phyloP scores from a whole-genome alignment of 164 flowering plant genomes.

The Kingdonia uniflora region DNA sequence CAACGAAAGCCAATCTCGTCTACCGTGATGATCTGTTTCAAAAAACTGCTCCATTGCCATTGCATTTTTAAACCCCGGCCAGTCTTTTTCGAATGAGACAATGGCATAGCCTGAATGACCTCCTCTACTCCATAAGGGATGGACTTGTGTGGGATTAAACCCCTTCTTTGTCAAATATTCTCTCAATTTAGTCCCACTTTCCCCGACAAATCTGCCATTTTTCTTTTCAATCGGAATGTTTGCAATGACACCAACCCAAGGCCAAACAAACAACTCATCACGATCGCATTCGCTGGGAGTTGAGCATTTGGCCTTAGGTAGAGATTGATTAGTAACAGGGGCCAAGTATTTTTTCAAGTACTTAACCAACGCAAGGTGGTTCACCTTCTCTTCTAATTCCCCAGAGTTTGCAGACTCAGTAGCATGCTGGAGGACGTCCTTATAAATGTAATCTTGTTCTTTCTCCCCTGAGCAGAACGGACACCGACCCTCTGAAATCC shows the following conservation, averaged over 20 bases:
- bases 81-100: conserved; percentile 64
- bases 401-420: too few species aligned
- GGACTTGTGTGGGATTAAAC: conserved; percentile 57
- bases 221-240: conserved; percentile 50
- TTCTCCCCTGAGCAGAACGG: too few species aligned
- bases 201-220: conserved; percentile 63
- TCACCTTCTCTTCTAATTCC: too few species aligned
- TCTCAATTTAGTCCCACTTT: conserved; percentile 69
- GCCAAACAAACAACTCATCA: conserved; percentile 47
- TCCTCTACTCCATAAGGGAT: conserved; percentile 60
- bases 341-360: too few species aligned
- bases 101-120: conserved; percentile 75
- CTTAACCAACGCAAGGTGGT: too few species aligned
- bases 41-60: conserved; percentile 64
- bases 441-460: too few species aligned
- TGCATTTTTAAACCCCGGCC: conserved; percentile 74
- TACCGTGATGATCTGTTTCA: conserved; percentile 68
- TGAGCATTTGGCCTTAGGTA: too few species aligned
- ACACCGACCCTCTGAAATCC: too few species aligned
- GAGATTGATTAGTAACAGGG: too few species aligned
- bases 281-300: conserved; percentile 17
- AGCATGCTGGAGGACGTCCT: too few species aligned
- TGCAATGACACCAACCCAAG: conserved; percentile 49
- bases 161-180: conserved; percentile 49
- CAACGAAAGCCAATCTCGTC: conserved; percentile 38